Evolutionary conservation across 176 grass and related monocot genomes (phyloP).

Genomic region (Stipa capillata): DNA sequence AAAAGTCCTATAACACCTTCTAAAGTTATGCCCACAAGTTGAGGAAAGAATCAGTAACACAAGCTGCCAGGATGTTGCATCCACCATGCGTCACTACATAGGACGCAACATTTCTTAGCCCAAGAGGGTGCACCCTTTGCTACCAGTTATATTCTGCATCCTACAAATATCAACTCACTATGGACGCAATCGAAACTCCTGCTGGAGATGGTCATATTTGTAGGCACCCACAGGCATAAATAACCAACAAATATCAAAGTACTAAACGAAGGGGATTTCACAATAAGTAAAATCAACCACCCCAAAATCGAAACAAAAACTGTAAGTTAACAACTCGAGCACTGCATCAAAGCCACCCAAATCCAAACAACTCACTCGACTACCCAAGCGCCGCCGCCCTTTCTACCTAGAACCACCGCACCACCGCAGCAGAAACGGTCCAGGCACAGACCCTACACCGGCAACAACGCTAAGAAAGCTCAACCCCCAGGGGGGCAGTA

Average conservation of each 20-base stretch:
- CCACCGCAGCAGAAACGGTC: background rate
- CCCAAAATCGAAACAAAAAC: background rate
- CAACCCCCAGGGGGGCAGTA: background rate
- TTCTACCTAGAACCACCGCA: background rate
- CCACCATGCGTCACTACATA: background rate
- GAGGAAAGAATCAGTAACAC: background rate
- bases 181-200: background rate
- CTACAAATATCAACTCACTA: background rate
- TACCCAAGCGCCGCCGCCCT: background rate
- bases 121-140: background rate
- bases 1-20: background rate
- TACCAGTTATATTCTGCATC: background rate
- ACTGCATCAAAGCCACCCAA: conserved; percentile 17
- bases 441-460: background rate
- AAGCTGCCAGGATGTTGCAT: background rate
- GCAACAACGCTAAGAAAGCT: background rate
- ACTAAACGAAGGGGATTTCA: background rate
- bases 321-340: background rate
- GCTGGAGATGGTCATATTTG: background rate
- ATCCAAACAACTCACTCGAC: background rate
- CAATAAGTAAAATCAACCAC: background rate
- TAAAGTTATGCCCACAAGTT: background rate
- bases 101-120: background rate
- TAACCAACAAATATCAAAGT: background rate
- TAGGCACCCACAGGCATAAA: background rate